Evolutionary conservation across 352 stramenopile species (phyloP), one percentile per base, ranked within the genome.

Genomic region (Phytophthora tentaculata): DNA sequence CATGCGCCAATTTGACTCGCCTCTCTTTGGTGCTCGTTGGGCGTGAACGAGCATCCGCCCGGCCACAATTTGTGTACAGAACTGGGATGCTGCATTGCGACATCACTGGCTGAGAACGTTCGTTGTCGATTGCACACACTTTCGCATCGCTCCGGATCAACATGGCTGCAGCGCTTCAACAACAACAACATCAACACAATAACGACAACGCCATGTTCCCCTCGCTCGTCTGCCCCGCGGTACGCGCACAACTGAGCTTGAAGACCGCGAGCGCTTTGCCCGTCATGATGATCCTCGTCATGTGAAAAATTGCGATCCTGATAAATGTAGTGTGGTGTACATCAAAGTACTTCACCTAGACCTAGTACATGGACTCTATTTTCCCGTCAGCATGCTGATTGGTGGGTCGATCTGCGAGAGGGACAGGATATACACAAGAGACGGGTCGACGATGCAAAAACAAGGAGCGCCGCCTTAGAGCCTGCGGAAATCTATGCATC

Each of bases 201-300:
- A 43, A 59, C 49, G 39, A 70, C 56, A 9, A 65, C 37, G 35
- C 22, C 63, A 71, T 66, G 49, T 4, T 26, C 41, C 23, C 13
- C 22, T 41, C 45, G 32, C 63, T 57, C 29, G 56, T 71, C 63
- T 71, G 56, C 12, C 49, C 3, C 56, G 63, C 48, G 63, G 63
- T 71, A 67, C 56, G 63, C 56, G 63, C n/a, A 71, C 63, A 67
- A 47, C 56, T 17, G 55, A 55, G n/a, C 35, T 57, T 32, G 56
- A 67, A 67, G 63, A 66, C 63, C 63, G 37, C 63, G 22, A 52
- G 56, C 48, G 63, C 63, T 71, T 71, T 71, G 56, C 62, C 44
- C 22, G 37, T 52, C 47, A 53, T 52, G 32, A 29, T 58, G 58
- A 58, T 59, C 32, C 14, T 43, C 12, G 12, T n/a, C 35, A 43